These are phyloP conservation scores for Asterella californica DNA, from an alignment of 225 moss, liverwort and hornwort genomes.

Conservation along the genomic window DNA sequence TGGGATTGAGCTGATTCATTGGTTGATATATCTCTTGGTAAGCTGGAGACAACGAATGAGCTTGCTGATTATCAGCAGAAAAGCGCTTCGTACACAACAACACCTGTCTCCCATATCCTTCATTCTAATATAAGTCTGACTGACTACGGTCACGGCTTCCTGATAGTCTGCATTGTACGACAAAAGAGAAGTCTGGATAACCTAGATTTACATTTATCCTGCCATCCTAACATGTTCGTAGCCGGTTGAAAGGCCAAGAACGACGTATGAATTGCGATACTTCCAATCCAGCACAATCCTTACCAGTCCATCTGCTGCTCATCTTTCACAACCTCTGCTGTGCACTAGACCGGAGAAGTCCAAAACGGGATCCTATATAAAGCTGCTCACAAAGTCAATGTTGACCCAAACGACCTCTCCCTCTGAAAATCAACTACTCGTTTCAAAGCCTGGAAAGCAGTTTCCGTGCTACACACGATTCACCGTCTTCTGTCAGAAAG, in stretches of 20 bases:
- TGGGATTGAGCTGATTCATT: background rate
- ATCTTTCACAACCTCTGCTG: background rate
- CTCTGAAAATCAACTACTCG: background rate
- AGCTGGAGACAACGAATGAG: background rate
- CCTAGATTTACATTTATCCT: background rate
- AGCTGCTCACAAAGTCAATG: background rate
- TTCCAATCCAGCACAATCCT: background rate
- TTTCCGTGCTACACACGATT: background rate
- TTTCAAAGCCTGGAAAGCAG: background rate
- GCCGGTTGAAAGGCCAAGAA: background rate
- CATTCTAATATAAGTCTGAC: background rate
- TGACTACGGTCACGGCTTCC: conserved; percentile 4
- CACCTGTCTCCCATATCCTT: background rate
- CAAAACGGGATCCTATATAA: background rate
- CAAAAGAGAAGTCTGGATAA: background rate
- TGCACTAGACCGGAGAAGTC: background rate
- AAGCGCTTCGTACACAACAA: background rate
- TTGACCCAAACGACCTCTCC: background rate
- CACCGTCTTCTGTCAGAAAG: background rate
- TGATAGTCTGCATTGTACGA: background rate
- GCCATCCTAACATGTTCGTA: background rate
- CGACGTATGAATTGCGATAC: background rate
- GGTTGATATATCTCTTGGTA: no score
- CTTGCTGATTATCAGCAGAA: background rate
- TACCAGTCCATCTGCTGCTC: background rate